Percentiles rank a stretch among this genome's conserved stretches.
These are phyloP conservation scores for Candida qinlingensis DNA, from an alignment of 805 yeast species.

Conservation along the genomic window DNA sequence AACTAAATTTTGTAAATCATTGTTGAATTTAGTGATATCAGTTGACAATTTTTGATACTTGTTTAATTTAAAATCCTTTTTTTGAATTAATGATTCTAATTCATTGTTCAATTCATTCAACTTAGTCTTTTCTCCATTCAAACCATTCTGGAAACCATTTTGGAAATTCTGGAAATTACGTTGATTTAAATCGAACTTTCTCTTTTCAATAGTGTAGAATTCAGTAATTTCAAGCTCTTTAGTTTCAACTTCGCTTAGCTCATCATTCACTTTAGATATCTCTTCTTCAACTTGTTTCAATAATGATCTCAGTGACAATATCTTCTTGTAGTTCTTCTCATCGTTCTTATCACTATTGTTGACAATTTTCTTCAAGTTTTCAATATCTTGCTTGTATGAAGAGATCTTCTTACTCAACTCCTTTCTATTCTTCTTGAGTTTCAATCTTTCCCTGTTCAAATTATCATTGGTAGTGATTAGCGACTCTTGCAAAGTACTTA, in stretches of 20 bases:
- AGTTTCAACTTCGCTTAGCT: constrained; percentile 11
- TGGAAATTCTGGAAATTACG: constrained; percentile 30
- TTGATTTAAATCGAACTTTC: constrained; percentile 31
- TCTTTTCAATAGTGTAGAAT: constrained; percentile 31
- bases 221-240: constrained; percentile 35
- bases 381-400: constrained; percentile 52
- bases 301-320: constrained; percentile 15
- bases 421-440: constrained; percentile 49
- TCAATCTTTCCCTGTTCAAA: constrained; percentile 50
- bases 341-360: constrained; percentile 47
- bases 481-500: constrained; percentile 60
- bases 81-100: constrained; percentile 24
- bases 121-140: constrained; percentile 19
- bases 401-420: constrained; percentile 52
- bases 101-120: constrained; percentile 27
- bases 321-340: constrained; percentile 36
- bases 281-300: constrained; percentile 25
- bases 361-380: constrained; percentile 41
- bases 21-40: constrained; percentile 13
- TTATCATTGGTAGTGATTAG: constrained; percentile 59
- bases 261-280: constrained; percentile 16
- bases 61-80: constrained; percentile 28
- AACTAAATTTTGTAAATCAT: constrained; percentile 16
- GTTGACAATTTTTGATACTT: constrained; percentile 26
- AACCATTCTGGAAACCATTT: constrained; percentile 23